Evolutionary conservation across 2,329 filamentous ascomycete genomes (phyloP).

Genomic region (Exutisphaerella laricina): DNA sequence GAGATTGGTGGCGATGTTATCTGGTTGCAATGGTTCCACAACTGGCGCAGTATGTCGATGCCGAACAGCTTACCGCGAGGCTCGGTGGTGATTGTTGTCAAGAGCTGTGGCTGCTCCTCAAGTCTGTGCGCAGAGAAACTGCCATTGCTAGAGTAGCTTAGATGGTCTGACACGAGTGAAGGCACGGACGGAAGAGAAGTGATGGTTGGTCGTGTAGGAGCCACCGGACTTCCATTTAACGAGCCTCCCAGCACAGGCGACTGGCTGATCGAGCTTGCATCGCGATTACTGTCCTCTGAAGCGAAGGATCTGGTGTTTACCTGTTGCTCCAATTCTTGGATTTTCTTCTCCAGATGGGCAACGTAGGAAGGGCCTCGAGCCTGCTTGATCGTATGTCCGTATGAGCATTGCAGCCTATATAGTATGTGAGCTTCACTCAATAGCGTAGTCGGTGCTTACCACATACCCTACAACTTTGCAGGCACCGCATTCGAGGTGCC

Average conservation of each 20-base stretch:
- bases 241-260: not conserved
- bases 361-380: constrained; percentile 20
- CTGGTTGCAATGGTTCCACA: constrained; percentile 14
- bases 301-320: constrained; percentile 1
- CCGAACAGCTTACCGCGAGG: constrained; percentile 18
- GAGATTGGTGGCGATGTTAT: constrained; percentile 3
- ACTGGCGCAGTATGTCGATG: constrained; percentile 17
- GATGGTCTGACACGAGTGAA: not conserved
- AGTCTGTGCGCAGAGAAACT: not conserved
- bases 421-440: not conserved
- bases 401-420: constrained; percentile 19
- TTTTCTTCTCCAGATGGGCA: constrained; percentile 19
- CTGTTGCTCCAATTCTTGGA: constrained; percentile 15
- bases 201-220: not conserved
- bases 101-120: not conserved
- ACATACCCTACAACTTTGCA: constrained; percentile 18
- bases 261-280: not conserved
- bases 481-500: constrained; percentile 14
- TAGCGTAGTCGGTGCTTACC: not conserved
- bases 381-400: constrained; percentile 19
- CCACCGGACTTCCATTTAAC: not conserved
- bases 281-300: constrained; percentile 1
- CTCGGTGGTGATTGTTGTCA: constrained; percentile 17
- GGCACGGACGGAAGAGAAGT: not conserved
- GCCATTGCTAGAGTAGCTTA: not conserved